Evolutionary conservation across 2,329 filamentous ascomycete genomes (phyloP).

Genomic region (Monosporascus sp.): DNA sequence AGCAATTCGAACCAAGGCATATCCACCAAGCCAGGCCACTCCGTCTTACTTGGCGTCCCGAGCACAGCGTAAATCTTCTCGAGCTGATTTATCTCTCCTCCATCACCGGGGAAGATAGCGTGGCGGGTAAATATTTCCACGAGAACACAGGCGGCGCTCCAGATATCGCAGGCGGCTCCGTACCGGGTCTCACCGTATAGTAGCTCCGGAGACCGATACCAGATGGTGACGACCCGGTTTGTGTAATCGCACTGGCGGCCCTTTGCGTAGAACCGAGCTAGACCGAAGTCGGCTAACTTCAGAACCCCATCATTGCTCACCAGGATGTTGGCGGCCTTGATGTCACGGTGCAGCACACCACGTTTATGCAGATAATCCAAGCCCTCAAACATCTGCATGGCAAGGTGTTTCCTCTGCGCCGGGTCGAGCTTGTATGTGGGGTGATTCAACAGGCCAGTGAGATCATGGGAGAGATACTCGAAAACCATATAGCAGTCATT

Average conservation of each 20-base stretch:
- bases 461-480: conserved; percentile 92
- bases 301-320: conserved; percentile 84
- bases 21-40: conserved; percentile 87
- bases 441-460: conserved; percentile 92
- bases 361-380: conserved; percentile 88
- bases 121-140: conserved; percentile 93
- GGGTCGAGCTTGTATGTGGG: conserved; percentile 81
- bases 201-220: conserved; percentile 92
- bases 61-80: conserved; percentile 94
- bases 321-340: conserved; percentile 96
- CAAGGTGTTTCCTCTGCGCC: conserved; percentile 87
- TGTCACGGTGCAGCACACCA: conserved; percentile 93
- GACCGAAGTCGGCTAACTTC: conserved; percentile 92
- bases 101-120: conserved; percentile 92
- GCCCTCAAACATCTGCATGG: conserved; percentile 87
- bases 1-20: conserved; percentile 97
- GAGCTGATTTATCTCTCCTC: conserved; percentile 90
- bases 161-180: conserved; percentile 85
- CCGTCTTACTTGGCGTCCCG: conserved; percentile 75
- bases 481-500: conserved; percentile 99
- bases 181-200: conserved; percentile 87
- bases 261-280: conserved; percentile 95
- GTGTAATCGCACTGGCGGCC: conserved; percentile 88
- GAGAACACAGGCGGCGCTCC: conserved; percentile 95
- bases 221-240: conserved; percentile 97